A percentile compares a stretch with the other conserved stretches of the same genome.
Conservation (phyloP, 2,329 filamentous ascomycete genomes). For the Fusarium pilosicola region DNA sequence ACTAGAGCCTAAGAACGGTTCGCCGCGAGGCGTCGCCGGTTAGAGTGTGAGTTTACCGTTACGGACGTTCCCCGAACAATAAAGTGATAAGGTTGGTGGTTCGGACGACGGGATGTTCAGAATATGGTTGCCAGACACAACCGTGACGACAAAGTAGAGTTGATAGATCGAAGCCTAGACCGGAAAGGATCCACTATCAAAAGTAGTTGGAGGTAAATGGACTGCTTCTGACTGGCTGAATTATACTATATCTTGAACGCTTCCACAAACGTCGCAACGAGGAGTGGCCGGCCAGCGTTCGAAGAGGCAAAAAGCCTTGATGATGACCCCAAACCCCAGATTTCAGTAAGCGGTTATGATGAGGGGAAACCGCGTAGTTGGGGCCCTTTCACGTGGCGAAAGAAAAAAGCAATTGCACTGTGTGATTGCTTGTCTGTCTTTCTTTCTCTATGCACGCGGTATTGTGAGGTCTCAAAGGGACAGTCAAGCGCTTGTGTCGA, state of each 20-base stretch:
- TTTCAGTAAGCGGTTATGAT: slow-evolving; percentile 8
- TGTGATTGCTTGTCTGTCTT: slow-evolving; percentile 16
- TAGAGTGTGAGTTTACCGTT: slow-evolving; percentile 21
- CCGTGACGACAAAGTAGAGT: slow-evolving; percentile 34
- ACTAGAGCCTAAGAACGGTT: slow-evolving; percentile 17
- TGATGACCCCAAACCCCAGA: slow-evolving; percentile 22
- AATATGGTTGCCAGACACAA: slow-evolving; percentile 27
- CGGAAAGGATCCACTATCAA: slow-evolving; percentile 37
- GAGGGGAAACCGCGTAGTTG: slow-evolving; percentile 23
- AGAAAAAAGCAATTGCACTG: neutral
- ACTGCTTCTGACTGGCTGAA: slow-evolving; percentile 35
- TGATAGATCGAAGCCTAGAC: slow-evolving; percentile 35
- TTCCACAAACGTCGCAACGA: slow-evolving; percentile 13
- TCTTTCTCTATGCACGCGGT: neutral
- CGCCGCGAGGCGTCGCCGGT: slow-evolving; percentile 20
- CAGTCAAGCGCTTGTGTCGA: slow-evolving; percentile 21
- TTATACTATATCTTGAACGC: slow-evolving; percentile 14
- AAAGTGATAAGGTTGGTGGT: slow-evolving; percentile 17
- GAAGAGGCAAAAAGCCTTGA: slow-evolving; percentile 4
- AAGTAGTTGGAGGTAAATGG: slow-evolving; percentile 29
- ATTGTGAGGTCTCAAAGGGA: neutral
- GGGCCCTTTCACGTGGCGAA: slow-evolving; percentile 21
- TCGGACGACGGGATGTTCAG: slow-evolving; percentile 46
- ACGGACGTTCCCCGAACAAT: slow-evolving; percentile 40
- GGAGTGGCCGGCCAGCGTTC: slow-evolving; percentile 23